Evolutionary conservation across 139 green algal genomes (phyloP).

Genomic region (Coelastrella sp.): DNA sequence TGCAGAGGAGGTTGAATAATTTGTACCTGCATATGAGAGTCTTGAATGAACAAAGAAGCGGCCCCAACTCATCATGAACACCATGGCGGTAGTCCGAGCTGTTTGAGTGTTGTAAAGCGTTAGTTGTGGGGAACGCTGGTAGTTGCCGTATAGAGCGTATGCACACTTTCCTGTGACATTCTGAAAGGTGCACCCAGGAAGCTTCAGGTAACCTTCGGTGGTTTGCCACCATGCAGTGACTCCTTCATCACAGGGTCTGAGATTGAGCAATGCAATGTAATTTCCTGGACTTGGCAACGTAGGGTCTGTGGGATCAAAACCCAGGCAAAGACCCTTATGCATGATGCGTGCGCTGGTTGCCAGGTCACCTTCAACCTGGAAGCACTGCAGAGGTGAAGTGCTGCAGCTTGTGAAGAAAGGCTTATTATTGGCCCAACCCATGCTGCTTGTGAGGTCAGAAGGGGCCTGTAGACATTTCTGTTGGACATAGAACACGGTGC

Average conservation of each 20-base stretch:
- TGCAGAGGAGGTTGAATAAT: too few relatives aligned
- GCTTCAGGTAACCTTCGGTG: background rate
- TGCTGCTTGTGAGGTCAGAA: background rate
- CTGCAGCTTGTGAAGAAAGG: background rate
- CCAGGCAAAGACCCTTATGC: conserved; percentile 13
- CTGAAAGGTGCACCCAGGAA: background rate
- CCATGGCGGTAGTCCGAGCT: background rate
- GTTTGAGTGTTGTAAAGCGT: background rate
- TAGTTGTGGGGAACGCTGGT: too few relatives aligned
- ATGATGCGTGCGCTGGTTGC: background rate
- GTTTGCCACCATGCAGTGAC: background rate
- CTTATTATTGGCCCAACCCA: background rate
- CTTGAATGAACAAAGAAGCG: too few relatives aligned
- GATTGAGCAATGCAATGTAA: background rate
- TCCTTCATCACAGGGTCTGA: conserved; percentile 14
- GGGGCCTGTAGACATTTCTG: too few relatives aligned
- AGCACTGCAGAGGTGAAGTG: conserved; percentile 5
- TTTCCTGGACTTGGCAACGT: background rate
- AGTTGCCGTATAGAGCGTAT: background rate
- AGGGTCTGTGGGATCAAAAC: background rate
- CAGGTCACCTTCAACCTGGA: conserved; percentile 17
- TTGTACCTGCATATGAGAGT: too few relatives aligned
- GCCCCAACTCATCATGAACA: too few relatives aligned
- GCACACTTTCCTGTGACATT: background rate
- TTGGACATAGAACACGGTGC: too few relatives aligned